Evolutionary conservation across 2,329 filamentous ascomycete species (phyloP).

Genomic region (Lasiodiplodia hormozganensis): DNA sequence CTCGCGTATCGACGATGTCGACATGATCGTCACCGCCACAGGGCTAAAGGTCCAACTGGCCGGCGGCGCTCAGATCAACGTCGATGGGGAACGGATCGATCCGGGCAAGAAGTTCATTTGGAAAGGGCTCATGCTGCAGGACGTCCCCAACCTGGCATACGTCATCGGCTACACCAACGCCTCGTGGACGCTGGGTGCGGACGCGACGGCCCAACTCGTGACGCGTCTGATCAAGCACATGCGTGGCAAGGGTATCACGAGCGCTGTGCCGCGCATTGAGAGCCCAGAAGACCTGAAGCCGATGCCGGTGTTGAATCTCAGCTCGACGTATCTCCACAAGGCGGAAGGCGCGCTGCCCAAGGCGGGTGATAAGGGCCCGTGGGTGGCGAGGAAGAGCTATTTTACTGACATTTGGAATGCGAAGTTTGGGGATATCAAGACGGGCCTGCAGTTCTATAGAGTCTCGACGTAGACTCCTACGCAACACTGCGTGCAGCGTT

Average conservation of each 20-base stretch:
- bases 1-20: conserved; percentile 56
- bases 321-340: conserved; percentile 59
- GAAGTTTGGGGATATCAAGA: conserved; percentile 51
- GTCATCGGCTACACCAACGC: conserved; percentile 67
- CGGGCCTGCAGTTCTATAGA: conserved; percentile 47
- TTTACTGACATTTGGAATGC: conserved; percentile 53
- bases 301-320: conserved; percentile 53
- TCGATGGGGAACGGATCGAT: conserved; percentile 58
- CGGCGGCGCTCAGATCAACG: conserved; percentile 57
- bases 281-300: conserved; percentile 5
- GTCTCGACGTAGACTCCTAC: conserved; percentile 27
- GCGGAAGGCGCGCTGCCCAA: conserved; percentile 54
- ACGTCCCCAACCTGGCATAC: conserved; percentile 66
- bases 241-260: conserved; percentile 32
- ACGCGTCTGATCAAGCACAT: conserved; percentile 61
- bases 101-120: conserved; percentile 62
- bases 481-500: neutral
- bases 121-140: conserved; percentile 67
- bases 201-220: conserved; percentile 59
- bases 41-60: conserved; percentile 65
- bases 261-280: conserved; percentile 14
- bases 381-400: conserved; percentile 54
- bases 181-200: conserved; percentile 68
- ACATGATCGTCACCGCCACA: conserved; percentile 71
- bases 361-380: conserved; percentile 53